These are phyloP conservation scores for Protostelium mycophagum DNA, from an alignment of 78 protist species.

Conservation along the genomic window DNA sequence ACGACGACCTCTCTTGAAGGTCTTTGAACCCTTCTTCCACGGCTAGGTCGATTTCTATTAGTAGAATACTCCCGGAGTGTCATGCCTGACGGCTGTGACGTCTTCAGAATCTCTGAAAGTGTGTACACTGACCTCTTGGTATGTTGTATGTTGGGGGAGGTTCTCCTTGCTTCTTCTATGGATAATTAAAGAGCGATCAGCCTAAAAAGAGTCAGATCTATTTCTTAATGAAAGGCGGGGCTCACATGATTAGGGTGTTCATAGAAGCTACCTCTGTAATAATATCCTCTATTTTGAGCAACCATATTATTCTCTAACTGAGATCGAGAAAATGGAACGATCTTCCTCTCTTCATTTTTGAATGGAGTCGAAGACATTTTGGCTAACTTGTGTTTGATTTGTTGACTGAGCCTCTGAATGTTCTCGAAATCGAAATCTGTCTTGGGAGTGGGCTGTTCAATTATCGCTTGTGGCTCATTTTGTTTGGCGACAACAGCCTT, in stretches of 20 bases:
- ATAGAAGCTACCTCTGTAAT: background rate
- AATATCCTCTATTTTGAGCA: background rate
- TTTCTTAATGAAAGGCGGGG: too few relatives aligned
- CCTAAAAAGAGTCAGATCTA: too few relatives aligned
- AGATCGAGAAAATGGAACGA: background rate
- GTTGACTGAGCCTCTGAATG: background rate
- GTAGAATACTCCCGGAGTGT: background rate
- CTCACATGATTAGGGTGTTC: background rate
- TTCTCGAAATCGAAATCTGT: background rate
- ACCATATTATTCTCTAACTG: background rate
- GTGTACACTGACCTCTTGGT: too few relatives aligned
- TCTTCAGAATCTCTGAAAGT: too few relatives aligned
- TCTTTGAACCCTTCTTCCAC: too few relatives aligned
- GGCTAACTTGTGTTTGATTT: background rate
- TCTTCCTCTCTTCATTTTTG: background rate
- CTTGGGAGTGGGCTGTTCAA: too few relatives aligned
- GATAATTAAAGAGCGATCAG: too few relatives aligned
- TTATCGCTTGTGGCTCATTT: background rate
- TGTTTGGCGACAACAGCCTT: too few relatives aligned
- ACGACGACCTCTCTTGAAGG: background rate
- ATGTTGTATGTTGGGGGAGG: too few relatives aligned
- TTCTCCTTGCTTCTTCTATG: too few relatives aligned
- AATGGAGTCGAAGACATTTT: background rate
- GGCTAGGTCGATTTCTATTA: too few relatives aligned
- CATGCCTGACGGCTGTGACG: background rate